These are phyloP conservation scores for Acacia melanoxylon DNA, from an alignment of 306 rosid genomes.

Conservation along the genomic window DNA sequence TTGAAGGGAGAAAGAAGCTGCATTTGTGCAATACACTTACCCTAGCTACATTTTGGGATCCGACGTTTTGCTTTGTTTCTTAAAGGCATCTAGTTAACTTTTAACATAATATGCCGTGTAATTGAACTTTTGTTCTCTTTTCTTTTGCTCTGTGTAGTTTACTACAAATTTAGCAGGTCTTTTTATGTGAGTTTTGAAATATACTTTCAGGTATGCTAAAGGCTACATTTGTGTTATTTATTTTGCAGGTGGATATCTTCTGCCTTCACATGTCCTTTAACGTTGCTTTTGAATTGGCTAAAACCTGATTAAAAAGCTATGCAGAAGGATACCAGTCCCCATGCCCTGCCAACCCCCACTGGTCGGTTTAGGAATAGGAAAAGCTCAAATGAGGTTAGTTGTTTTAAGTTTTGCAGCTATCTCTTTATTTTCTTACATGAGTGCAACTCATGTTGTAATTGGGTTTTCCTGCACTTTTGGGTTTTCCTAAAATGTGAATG, in stretches of 20 bases:
- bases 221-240: constrained; percentile 28
- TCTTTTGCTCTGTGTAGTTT: constrained; percentile 16
- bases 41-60: background rate
- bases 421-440: background rate
- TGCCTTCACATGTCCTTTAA: constrained; percentile 28
- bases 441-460: constrained; percentile 18
- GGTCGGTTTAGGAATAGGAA: constrained; percentile 64
- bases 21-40: background rate
- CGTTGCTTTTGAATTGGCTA: constrained; percentile 34
- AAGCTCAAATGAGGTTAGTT: constrained; percentile 75
- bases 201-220: constrained; percentile 15
- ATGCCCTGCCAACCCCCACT: constrained; percentile 36
- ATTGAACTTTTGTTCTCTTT: constrained; percentile 1
- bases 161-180: constrained; percentile 5
- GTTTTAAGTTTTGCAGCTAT: background rate
- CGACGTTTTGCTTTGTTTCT: background rate
- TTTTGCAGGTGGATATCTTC: constrained; percentile 47
- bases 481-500: constrained; percentile 29
- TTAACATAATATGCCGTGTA: background rate
- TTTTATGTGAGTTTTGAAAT: constrained; percentile 15
- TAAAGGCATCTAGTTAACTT: constrained; percentile 4
- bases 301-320: constrained; percentile 45
- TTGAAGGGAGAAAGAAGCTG: background rate
- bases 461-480: background rate
- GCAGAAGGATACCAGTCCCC: constrained; percentile 56